These are phyloP conservation scores for Isatis tinctoria DNA, from an alignment of 345 rosid genomes.

Conservation along the genomic window DNA sequence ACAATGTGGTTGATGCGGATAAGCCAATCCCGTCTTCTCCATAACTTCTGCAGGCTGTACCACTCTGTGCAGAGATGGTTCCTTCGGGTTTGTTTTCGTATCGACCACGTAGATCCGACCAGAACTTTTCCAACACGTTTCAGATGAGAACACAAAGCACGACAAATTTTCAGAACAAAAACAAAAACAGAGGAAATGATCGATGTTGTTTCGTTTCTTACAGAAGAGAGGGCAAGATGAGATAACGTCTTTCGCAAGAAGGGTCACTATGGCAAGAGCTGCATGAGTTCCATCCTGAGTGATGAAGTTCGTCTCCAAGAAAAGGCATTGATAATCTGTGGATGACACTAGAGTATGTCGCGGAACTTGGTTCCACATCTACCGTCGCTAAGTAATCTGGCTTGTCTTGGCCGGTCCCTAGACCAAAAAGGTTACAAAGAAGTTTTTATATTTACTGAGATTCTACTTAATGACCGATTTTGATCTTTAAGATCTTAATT, in stretches of 20 bases:
- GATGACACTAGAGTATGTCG: conserved; percentile 64
- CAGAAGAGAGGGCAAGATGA: conserved; percentile 26
- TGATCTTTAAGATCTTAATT: not conserved
- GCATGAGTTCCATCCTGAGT: conserved; percentile 86
- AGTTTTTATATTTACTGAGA: not conserved
- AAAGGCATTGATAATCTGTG: conserved; percentile 67
- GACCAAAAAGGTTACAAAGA: not conserved
- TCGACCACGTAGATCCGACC: conserved; percentile 69
- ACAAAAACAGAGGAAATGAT: not conserved
- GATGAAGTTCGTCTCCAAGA: conserved; percentile 82
- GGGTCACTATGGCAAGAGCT: conserved; percentile 88
- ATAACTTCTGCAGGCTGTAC: conserved; percentile 40
- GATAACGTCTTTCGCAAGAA: conserved; percentile 53
- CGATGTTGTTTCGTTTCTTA: conserved; percentile 1
- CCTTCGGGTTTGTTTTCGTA: conserved; percentile 39
- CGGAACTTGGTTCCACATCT: conserved; percentile 70
- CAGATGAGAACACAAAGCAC: not conserved
- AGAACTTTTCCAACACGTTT: conserved; percentile 42
- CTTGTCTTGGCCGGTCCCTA: conserved; percentile 69
- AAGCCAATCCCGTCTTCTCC: conserved; percentile 66
- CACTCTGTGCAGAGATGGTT: conserved; percentile 35
- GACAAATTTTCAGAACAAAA: not conserved
- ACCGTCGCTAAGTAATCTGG: conserved; percentile 79
- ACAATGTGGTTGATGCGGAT: conserved; percentile 93
- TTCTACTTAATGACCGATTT: not conserved